Base-by-base conservation (phyloP, 441 rosid species). In the Melastoma candidum region DNA sequence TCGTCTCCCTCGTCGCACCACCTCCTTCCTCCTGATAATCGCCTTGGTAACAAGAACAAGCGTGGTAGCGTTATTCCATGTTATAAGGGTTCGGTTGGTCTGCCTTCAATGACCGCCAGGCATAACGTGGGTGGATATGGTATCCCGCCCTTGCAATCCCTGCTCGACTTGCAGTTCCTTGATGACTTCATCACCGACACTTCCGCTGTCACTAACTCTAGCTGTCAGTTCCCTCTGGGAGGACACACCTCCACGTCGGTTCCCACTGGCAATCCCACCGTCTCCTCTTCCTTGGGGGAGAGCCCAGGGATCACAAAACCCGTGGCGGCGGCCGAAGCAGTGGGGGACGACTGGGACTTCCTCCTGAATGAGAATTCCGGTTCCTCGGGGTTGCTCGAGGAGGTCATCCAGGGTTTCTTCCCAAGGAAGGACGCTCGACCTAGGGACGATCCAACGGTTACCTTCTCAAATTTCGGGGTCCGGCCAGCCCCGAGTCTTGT, bases 331-430 rank as follows among this genome's bases (percentile, higher is more conserved):
- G 51, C 56, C 11, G 50, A 51, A 1, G 44, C 46, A 8, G 22
- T 6, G 11, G 24, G 22, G 48, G 49, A 44, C 22, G 39, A 43
- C 46, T 4, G 41, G 25, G 32, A 14, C 9, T 61, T 61, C 59
- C 47, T 61, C 59, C 54, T 14, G 2, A 44, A 61, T 44, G 65
- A 61, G 53, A 17, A 53, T 3, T 55, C 65, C 27, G 59, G 47
- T 12, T 36, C 7, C 7, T 53, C 65, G 9, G 65, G 65, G 27
- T 13, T 61, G 59, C 29, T 61, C 11, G 65, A 61, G 59, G 65
- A 54, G 17, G 65, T 61, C 14, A 54, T 61, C 47, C 65, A 54
- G 29, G 58, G 65, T 13, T 61, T 54, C 59, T 61, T 61, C 54
- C 65, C 65, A 7, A 61, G 14, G 51, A 36, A 36, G 41, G 7